Evolutionary conservation across 345 rosid species (phyloP), one percentile per base, ranked within the genome.

Genomic region (Cochlearia excelsa): DNA sequence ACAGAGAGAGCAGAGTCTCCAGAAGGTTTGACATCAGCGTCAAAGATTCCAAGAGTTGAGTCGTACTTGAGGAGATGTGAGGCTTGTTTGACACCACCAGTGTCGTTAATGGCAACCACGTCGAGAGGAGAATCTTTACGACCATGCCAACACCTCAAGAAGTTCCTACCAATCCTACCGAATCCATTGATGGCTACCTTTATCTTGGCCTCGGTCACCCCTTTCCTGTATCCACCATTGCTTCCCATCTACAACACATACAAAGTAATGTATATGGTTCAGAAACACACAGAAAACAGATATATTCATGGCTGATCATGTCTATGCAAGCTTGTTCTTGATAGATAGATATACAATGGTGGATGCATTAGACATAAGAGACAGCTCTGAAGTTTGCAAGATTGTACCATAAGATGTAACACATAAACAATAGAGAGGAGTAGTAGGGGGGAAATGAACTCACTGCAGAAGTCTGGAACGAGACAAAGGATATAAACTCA

Each of bases 131-230:
- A 93, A 82, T 89, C 75, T 31, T 87, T 77, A 58, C 99, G 81
- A 28, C 94, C 99, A 16, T 89, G 99, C 99, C 99, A 93, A 79
- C 99, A 93, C 33, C 97, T 79, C 57, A 93, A 84, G 79, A 93
- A 88, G 87, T 93, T 93, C 77, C 97, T 79, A 57, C 99, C 99
- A 68, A 93, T 88, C 63, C 99, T 86, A 71, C 99, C 99, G 16
- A 88, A 88, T 28, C 99, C 97, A 59, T 88, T 93, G 82, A 93
- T 86, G 9, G 97, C 99, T 56, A 93, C 97, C 83, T 86, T 93
- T 72, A 93, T 43, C 76, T 88, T 88, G 56, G 97, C 94, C 54
- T 78, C 85, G 7, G 89, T 79, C 69, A 80, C 85, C 69, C 76
- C 82, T 79, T 81, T 82, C 80, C 78, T 84, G 93, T 80, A 82